Evolutionary conservation across 257 asterid genomes (phyloP).

Genomic region (Ehretia macrophylla): DNA sequence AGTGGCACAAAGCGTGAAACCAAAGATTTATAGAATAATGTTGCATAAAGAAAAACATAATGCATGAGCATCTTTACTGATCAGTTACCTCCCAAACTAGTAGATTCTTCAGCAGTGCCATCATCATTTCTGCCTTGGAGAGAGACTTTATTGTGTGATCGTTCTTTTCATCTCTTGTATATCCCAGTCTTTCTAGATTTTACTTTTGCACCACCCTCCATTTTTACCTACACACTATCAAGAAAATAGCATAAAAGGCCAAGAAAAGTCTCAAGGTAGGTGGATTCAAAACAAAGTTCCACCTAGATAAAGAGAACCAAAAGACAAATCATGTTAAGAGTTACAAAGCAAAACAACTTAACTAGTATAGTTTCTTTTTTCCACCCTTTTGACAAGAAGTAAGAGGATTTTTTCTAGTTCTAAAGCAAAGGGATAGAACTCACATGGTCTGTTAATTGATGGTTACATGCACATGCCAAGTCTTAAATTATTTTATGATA

Average conservation of each 20-base stretch:
- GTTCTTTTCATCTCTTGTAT: slow-evolving; percentile 81
- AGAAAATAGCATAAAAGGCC: slow-evolving; percentile 9
- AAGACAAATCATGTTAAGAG: too few species aligned
- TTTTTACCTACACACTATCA: slow-evolving; percentile 53
- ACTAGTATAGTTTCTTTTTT: too few species aligned
- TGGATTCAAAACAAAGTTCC: neutral
- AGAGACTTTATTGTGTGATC: slow-evolving; percentile 58
- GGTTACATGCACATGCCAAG: too few species aligned
- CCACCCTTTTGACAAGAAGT: too few species aligned
- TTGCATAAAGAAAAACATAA: neutral
- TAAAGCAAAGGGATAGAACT: too few species aligned
- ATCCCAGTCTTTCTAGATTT: slow-evolving; percentile 68
- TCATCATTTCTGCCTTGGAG: slow-evolving; percentile 43
- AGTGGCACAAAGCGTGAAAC: too few species aligned
- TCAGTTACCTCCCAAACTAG: slow-evolving; percentile 53
- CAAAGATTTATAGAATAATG: neutral
- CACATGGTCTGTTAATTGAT: too few species aligned
- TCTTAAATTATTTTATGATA: too few species aligned
- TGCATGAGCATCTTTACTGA: too few species aligned
- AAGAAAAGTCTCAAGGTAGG: neutral
- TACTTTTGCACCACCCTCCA: slow-evolving; percentile 78
- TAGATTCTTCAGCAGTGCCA: slow-evolving; percentile 38
- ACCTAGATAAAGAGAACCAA: neutral
- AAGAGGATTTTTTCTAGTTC: too few species aligned
- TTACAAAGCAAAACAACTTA: too few species aligned